Base-by-base conservation (phyloP, 495 filamentous ascomycete species). In the Haplographium delicatum region DNA sequence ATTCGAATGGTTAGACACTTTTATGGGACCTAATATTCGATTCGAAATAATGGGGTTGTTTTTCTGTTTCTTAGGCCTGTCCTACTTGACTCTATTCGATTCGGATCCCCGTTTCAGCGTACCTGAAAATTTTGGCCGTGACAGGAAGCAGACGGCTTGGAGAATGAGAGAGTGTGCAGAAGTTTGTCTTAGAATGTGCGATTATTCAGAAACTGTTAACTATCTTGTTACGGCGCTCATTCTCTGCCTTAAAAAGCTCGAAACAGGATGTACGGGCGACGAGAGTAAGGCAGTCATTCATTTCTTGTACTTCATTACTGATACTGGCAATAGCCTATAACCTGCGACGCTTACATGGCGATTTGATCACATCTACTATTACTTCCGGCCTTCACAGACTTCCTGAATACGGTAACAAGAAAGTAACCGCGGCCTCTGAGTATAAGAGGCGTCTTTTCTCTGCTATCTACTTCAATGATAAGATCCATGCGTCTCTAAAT, bases 1-100 rank as follows among this genome's bases (percentile, higher is more conserved):
- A 0, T 28, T 51, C 1, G 59, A 62, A 18, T 62, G 59, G 59
- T 8, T 57, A 19, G 46, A 62, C 18, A 56, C 59, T n/a, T 62
- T 58, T 31, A 56, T 38, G 6, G 59, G 59, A 3, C 20, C 44
- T 5, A 59, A 59, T 23, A n/a, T 62, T 11, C 42, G 59, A 15
- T 54, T 56, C 16, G 59, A 62, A 30, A 54, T 59, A 44, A 35
- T 62, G 24, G 59, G 59, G 19, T 19, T 59, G 22, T 18, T 59
- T 10, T 62, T 58, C 23, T 54, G 45, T 31, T 56, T 44, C 23
- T 51, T 62, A 28, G 59, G 59, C 0, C 16, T 53, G 18, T 44
- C 27, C 0, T 58, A 46, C 18, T 35, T 35, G n/a, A 2, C 33
- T 7, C 27, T 56, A 11, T 43, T 51, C 31, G 57, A 59, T n/a